Percentiles rank a stretch among this genome's conserved stretches.
phyloP scores from a whole-genome alignment of 2,329 filamentous ascomycete species.

The Talaromyces sp. region DNA sequence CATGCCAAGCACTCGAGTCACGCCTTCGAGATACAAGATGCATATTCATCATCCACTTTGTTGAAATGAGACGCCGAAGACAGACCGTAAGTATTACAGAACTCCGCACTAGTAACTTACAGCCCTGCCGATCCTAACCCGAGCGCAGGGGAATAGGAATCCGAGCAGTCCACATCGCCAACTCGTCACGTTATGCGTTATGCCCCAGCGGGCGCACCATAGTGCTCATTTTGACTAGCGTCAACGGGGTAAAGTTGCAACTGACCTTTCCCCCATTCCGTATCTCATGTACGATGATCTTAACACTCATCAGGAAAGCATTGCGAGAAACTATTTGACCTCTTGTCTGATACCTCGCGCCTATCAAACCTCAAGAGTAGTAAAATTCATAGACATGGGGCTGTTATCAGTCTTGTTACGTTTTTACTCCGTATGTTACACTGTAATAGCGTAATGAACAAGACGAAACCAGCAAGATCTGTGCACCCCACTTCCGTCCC shows the following conservation, averaged over 20 bases:
- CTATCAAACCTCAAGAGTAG: background rate
- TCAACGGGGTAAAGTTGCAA: background rate
- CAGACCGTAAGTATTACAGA: background rate
- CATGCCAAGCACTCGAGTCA: background rate
- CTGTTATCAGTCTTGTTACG: background rate
- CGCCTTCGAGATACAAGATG: background rate
- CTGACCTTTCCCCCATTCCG: background rate
- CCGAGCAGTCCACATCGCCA: background rate
- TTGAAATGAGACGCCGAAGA: background rate
- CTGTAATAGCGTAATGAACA: background rate
- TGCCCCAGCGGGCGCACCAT: background rate
- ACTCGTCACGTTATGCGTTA: background rate
- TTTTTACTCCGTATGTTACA: background rate
- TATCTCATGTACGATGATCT: background rate
- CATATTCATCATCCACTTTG: background rate
- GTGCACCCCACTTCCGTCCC: background rate
- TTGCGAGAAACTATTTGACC: background rate
- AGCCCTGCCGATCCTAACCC: constrained; percentile 2
- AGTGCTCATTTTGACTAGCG: background rate
- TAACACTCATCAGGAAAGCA: background rate
- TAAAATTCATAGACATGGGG: background rate
- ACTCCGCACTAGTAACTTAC: background rate
- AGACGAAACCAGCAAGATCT: background rate
- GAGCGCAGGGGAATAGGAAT: background rate
- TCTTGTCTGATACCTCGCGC: background rate